Conservation (phyloP, 164 flowering plant species). For the Stephania cephalantha region DNA sequence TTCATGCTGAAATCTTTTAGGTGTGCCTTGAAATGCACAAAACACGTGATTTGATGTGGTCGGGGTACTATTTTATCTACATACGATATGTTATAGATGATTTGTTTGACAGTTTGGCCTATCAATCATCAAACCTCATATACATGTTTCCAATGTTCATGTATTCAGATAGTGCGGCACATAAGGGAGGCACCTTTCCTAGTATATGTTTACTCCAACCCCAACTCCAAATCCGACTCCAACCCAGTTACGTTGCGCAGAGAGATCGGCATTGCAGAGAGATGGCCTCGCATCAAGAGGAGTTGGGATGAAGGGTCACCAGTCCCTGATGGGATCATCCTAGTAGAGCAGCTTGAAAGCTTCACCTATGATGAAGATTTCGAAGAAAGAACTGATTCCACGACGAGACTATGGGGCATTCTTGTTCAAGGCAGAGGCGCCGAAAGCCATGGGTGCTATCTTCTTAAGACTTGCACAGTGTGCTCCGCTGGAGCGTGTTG, state of each 20-base stretch:
- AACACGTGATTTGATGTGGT: too few relatives aligned
- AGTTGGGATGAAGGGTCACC: slow-evolving; percentile 22
- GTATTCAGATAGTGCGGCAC: slow-evolving; percentile 29
- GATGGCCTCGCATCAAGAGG: slow-evolving; percentile 20
- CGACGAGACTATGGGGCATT: slow-evolving; percentile 28
- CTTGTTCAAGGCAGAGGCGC: slow-evolving; percentile 34
- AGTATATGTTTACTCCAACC: slow-evolving; percentile 24
- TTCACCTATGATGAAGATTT: neutral
- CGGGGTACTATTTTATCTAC: too few relatives aligned
- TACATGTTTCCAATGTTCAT: too few relatives aligned
- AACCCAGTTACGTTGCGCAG: slow-evolving; percentile 11
- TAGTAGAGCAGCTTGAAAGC: slow-evolving; percentile 26
- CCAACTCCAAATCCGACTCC: neutral
- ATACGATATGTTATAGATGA: too few relatives aligned
- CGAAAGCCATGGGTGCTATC: slow-evolving; percentile 23
- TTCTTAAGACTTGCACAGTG: slow-evolving; percentile 33
- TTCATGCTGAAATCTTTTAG: too few relatives aligned
- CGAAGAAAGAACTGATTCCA: neutral
- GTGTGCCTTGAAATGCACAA: too few relatives aligned
- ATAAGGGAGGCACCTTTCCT: slow-evolving; percentile 32
- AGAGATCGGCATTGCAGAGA: slow-evolving; percentile 14
- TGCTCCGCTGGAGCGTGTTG: slow-evolving; percentile 24
- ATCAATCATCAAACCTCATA: too few relatives aligned
- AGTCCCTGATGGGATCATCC: slow-evolving; percentile 29
- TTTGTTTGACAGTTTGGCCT: too few relatives aligned